Conservation (phyloP, 2,329 filamentous ascomycete genomes). For the Apiospora hydei region DNA sequence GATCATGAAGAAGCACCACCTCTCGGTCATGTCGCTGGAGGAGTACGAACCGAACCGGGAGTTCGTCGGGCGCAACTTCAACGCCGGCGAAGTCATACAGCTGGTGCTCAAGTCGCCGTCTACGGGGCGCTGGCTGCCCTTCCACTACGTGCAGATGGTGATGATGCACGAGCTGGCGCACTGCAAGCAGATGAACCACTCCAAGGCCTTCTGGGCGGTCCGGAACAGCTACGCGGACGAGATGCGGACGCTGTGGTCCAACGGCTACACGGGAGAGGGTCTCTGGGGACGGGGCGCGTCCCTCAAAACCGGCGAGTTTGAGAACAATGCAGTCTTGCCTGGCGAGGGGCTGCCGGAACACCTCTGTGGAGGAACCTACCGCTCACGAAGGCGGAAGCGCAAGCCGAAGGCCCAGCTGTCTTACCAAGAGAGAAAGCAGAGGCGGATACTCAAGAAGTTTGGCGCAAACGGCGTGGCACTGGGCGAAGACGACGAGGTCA, state of each 20-base stretch:
- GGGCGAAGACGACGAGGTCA: slow-evolving; percentile 72
- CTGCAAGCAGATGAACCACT: slow-evolving; percentile 93
- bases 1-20: slow-evolving; percentile 70
- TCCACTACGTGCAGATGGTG: slow-evolving; percentile 88
- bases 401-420: slow-evolving; percentile 60
- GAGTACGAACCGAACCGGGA: slow-evolving; percentile 83
- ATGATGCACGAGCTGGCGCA: slow-evolving; percentile 86
- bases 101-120: slow-evolving; percentile 76
- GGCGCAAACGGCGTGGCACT: slow-evolving; percentile 72
- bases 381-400: slow-evolving; percentile 64
- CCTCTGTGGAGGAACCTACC: slow-evolving; percentile 83
- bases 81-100: slow-evolving; percentile 86
- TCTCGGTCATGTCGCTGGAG: slow-evolving; percentile 75
- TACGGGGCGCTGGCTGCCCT: slow-evolving; percentile 77
- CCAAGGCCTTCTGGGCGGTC: slow-evolving; percentile 80
- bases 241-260: slow-evolving; percentile 74
- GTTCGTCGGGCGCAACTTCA: slow-evolving; percentile 90
- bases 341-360: slow-evolving; percentile 71
- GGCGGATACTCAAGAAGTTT: slow-evolving; percentile 78
- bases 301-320: slow-evolving; percentile 67
- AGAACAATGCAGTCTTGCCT: slow-evolving; percentile 57
- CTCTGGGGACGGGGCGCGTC: slow-evolving; percentile 79
- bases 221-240: slow-evolving; percentile 75
- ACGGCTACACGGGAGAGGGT: slow-evolving; percentile 79
- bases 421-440: slow-evolving; percentile 77